Evolutionary conservation across 1,284 basidiomycete genomes (phyloP), one percentile per base, ranked within the genome.

Genomic region (Moniliophthora roreri): DNA sequence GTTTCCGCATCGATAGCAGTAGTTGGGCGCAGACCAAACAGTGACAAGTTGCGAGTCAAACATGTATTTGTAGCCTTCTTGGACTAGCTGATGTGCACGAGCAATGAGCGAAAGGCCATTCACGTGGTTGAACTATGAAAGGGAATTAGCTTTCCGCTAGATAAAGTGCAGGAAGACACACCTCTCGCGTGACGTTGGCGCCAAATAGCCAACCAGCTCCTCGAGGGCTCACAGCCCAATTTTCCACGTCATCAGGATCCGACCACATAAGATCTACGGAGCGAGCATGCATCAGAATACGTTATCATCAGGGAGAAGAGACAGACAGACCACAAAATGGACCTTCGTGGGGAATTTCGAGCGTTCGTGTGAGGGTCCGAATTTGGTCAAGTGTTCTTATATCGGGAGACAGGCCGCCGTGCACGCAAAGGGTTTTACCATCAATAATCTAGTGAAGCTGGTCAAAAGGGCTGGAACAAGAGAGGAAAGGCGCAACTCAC

Each of bases 61-160:
- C 94, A 98, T 97, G 71, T 95, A 89, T 72, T 98, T 98, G 78
- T 89, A 97, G 0, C 96, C 96, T 71, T 98, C 96, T 69, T 97
- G 93, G 1, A 97, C 95, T 8, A 98, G 84, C 66, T 97, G 95
- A 67, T 97, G 95, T 0, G 95, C 95, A 34, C 95, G 84, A 2
- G 94, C 95, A 61, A 97, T 95, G 24, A 97, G 81, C 1, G 72
- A 76, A 3, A 97, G 78, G 18, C 80, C 80, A 67, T 97, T 98
- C 59, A 94, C 84, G 66, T 96, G 92, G 63, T 94, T 96, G 77
- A 98, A 98, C 90, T 94, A 59, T 11, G 34, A 18, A 15, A 11
- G n/a, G 26, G 32, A 40, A 34, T 51, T 40, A 55, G 35, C 34
- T 36, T 49, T 5, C 26, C 35, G 38, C 15, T 32, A 23, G 15